These are phyloP conservation scores for Carex arenaria DNA, from an alignment of 202 grass and related monocot species.

Conservation along the genomic window DNA sequence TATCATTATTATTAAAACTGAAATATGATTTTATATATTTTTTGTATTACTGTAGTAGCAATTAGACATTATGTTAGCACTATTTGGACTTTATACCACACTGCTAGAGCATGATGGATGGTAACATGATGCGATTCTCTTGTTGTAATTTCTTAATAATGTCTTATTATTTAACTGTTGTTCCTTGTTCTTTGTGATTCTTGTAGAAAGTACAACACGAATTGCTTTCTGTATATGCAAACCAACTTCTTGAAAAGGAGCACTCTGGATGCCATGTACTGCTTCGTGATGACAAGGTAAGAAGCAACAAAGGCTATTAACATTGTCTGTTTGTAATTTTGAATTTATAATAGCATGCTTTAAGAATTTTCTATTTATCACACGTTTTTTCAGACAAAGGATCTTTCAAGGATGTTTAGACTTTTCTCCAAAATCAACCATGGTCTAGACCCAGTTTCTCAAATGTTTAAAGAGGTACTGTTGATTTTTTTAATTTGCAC, in stretches of 20 bases:
- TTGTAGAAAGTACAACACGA: slow-evolving; percentile 92
- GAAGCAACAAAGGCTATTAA: background rate
- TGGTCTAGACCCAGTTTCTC: slow-evolving; percentile 87
- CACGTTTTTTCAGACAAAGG: slow-evolving; percentile 54
- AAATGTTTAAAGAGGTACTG: slow-evolving; percentile 81
- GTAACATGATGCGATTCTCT: background rate
- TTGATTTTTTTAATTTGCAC: background rate
- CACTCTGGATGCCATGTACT: slow-evolving; percentile 91
- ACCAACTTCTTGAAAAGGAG: slow-evolving; percentile 84
- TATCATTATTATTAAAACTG: background rate
- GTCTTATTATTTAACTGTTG: background rate
- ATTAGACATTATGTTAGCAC: background rate
- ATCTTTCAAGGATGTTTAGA: slow-evolving; percentile 88
- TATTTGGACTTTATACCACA: background rate
- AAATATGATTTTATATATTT: background rate
- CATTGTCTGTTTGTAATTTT: slow-evolving; percentile 25
- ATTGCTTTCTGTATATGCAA: slow-evolving; percentile 77
- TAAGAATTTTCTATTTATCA: slow-evolving; percentile 7
- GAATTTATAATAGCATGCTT: background rate
- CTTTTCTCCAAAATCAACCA: slow-evolving; percentile 79
- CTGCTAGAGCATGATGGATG: background rate
- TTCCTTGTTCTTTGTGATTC: slow-evolving; percentile 15
- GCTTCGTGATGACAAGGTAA: slow-evolving; percentile 90
- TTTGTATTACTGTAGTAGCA: slow-evolving; percentile 2
- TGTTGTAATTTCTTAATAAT: slow-evolving; percentile 5